Conservation (phyloP, 441 rosid genomes). For the Geranium incanum region DNA sequence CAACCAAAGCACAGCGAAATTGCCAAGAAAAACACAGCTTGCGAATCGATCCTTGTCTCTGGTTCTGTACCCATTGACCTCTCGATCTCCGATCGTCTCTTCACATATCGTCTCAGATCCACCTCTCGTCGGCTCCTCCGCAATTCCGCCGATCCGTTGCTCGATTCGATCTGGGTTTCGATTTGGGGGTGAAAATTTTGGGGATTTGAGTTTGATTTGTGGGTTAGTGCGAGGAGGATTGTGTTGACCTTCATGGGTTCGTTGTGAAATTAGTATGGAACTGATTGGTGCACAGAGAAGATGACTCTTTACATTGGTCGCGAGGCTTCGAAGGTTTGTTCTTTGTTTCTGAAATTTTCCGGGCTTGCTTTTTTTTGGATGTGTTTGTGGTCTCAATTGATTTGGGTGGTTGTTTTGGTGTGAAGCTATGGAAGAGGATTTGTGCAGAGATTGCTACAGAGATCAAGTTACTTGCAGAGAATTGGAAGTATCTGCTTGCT, state of each 20-base stretch:
- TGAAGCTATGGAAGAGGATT: constrained; percentile 85
- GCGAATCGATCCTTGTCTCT: too few relatives aligned
- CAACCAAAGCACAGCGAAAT: neutral
- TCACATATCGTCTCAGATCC: neutral
- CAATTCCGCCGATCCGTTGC: neutral
- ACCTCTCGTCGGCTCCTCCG: neutral
- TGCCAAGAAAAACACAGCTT: neutral
- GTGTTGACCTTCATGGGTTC: constrained; percentile 18
- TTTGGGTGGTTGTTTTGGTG: constrained; percentile 14
- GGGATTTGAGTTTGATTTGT: constrained; percentile 11
- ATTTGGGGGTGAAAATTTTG: constrained; percentile 22
- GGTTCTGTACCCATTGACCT: neutral
- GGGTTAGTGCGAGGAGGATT: constrained; percentile 29
- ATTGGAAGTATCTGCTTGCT: constrained; percentile 84
- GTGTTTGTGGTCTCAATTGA: constrained; percentile 21
- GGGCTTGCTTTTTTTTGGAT: neutral
- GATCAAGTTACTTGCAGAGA: constrained; percentile 75
- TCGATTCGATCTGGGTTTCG: constrained; percentile 5
- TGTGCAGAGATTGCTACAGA: constrained; percentile 74
- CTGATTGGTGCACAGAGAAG: constrained; percentile 36
- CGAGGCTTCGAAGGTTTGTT: constrained; percentile 86
- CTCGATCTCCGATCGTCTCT: constrained; percentile 2
- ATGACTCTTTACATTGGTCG: constrained; percentile 95
- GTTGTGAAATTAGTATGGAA: constrained; percentile 49
- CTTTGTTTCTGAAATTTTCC: neutral